Evolutionary conservation across 179 eudicot species (phyloP).

Genomic region (Camellia oleifera): DNA sequence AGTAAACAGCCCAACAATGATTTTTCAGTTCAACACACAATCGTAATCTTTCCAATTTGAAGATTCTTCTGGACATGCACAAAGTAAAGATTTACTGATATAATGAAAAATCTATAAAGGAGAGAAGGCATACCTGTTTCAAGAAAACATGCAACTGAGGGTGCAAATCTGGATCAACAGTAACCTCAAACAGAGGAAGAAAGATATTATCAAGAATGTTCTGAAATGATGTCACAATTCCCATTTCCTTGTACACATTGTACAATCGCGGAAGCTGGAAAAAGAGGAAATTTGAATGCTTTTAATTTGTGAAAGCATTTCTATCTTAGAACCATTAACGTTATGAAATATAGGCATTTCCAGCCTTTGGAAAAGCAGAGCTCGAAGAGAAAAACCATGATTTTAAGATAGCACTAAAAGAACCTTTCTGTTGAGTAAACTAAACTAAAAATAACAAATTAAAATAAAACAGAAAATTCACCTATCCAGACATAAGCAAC

Average conservation of each 20-base stretch:
- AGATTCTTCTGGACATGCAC: not conserved
- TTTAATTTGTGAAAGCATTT: not conserved
- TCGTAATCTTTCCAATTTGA: not conserved
- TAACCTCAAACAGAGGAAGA: slow-evolving; percentile 96
- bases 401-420: not conserved
- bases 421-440: not conserved
- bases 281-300: slow-evolving; percentile 12
- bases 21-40: slow-evolving; percentile 5
- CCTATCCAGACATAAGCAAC: not conserved
- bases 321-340: not conserved
- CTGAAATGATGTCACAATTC: slow-evolving; percentile 94
- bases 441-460: not conserved
- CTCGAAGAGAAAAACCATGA: not conserved
- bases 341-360: not conserved
- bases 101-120: not conserved
- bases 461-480: no score
- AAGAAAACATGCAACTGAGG: slow-evolving; percentile 95
- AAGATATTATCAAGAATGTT: slow-evolving; percentile 96
- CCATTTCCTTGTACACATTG: slow-evolving; percentile 99
- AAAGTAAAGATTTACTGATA: not conserved
- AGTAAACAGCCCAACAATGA: not conserved
- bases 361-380: not conserved
- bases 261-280: slow-evolving; percentile 94
- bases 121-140: slow-evolving; percentile 67
- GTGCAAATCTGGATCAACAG: slow-evolving; percentile 94